Conservation (phyloP, 495 filamentous ascomycete genomes). For the Ramalina intermedia region DNA sequence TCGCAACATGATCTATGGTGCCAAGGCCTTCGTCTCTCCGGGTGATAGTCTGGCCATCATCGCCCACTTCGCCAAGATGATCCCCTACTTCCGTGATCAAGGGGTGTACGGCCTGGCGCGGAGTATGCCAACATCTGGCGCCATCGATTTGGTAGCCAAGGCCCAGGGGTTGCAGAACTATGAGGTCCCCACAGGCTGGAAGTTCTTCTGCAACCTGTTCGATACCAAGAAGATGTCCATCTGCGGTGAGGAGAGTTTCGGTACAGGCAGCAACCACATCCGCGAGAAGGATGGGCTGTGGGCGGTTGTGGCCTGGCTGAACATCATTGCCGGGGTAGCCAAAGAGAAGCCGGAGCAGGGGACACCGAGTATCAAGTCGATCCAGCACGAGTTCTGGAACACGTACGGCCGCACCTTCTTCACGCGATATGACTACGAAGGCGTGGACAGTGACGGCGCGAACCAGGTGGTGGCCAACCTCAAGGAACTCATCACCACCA, state of each 20-base stretch:
- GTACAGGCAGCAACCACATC: constrained; percentile 98
- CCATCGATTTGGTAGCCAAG: constrained; percentile 88
- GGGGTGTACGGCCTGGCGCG: constrained; percentile 90
- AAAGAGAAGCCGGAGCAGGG: constrained; percentile 50
- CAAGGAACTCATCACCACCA: constrained; percentile 46
- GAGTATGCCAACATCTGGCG: constrained; percentile 92
- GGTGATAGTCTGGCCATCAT: constrained; percentile 97
- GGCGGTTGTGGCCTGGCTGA: constrained; percentile 95
- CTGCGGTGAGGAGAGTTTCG: constrained; percentile 96
- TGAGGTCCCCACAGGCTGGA: constrained; percentile 98
- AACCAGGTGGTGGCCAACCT: constrained; percentile 74
- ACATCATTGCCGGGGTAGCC: constrained; percentile 91
- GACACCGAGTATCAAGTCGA: constrained; percentile 78
- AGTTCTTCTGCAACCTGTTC: constrained; percentile 98
- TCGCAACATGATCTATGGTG: constrained; percentile 99
- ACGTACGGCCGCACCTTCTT: constrained; percentile 97
- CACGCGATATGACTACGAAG: constrained; percentile 96
- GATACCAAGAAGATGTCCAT: constrained; percentile 96
- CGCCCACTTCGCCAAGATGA: constrained; percentile 84
- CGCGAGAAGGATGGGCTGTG: constrained; percentile 97
- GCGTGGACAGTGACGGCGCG: constrained; percentile 78
- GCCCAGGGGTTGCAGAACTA: constrained; percentile 85
- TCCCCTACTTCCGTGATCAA: constrained; percentile 95
- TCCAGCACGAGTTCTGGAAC: constrained; percentile 95
- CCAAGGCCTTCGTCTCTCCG: constrained; percentile 88